Conservation (phyloP, 805 yeast species). For the Komagataella phaffii region DNA sequence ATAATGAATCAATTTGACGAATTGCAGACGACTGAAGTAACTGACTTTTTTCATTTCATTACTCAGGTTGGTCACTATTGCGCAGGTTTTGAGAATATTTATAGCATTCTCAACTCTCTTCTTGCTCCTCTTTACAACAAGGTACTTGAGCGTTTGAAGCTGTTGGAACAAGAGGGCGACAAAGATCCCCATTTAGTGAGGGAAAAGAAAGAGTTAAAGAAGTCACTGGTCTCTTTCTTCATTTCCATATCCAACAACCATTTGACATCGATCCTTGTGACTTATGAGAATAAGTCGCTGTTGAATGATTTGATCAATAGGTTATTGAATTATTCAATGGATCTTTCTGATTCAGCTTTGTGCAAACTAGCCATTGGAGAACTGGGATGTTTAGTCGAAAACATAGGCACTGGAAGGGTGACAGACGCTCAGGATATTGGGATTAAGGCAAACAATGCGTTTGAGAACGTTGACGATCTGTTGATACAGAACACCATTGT, state of each 20-base stretch:
- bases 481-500: constrained; percentile 57
- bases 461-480: constrained; percentile 59
- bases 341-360: constrained; percentile 45
- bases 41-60: constrained; percentile 72
- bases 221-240: constrained; percentile 55
- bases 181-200: constrained; percentile 19
- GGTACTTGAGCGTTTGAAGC: constrained; percentile 26
- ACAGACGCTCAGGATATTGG: constrained; percentile 44
- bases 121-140: constrained; percentile 63
- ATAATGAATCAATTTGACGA: constrained; percentile 44
- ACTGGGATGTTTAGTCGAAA: constrained; percentile 45
- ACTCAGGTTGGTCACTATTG: constrained; percentile 81
- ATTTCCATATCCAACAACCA: constrained; percentile 65
- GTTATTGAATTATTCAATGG: constrained; percentile 44
- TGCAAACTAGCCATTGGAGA: constrained; percentile 61
- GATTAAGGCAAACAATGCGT: constrained; percentile 22
- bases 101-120: constrained; percentile 60
- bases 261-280: constrained; percentile 62
- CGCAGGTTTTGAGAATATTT: constrained; percentile 51
- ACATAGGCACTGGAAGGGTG: constrained; percentile 59
- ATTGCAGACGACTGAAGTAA: constrained; percentile 49
- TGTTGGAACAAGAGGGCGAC: constrained; percentile 7
- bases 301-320: constrained; percentile 50
- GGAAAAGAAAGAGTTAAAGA: constrained; percentile 54
- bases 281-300: constrained; percentile 47